Evolutionary conservation across 106 monocot species (phyloP).

Genomic region (Dendrobium catenatum): DNA sequence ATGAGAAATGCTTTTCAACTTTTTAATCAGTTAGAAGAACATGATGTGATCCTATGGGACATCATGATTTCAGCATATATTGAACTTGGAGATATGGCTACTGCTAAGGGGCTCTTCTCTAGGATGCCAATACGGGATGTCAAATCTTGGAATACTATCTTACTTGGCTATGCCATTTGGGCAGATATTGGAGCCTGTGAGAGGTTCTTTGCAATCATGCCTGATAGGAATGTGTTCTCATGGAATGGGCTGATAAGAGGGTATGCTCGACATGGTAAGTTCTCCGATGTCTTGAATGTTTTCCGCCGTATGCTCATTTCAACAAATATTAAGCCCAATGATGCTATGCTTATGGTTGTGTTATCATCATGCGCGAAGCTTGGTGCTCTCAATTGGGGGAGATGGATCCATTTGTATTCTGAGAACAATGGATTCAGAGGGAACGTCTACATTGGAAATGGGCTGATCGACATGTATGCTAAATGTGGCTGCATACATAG

Average conservation of each 20-base stretch:
- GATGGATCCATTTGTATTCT: conserved; percentile 41
- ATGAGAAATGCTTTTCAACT: conserved; percentile 18
- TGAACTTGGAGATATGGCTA: conserved; percentile 24
- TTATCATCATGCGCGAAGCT: conserved; percentile 44
- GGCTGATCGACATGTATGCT: conserved; percentile 58
- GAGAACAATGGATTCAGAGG: conserved; percentile 20
- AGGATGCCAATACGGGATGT: conserved; percentile 40
- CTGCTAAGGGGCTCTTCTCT: conserved; percentile 35
- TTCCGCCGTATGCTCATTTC: conserved; percentile 30
- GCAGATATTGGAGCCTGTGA: conserved; percentile 29
- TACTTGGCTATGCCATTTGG: conserved; percentile 33
- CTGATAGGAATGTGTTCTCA: conserved; percentile 52
- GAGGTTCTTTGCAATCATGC: conserved; percentile 45
- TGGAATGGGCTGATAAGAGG: conserved; percentile 59
- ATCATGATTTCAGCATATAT: conserved; percentile 43
- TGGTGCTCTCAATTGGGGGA: conserved; percentile 37
- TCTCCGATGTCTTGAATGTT: conserved; percentile 19
- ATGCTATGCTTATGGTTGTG: conserved; percentile 35
- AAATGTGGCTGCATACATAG: conserved; percentile 57
- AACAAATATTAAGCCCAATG: conserved; percentile 35
- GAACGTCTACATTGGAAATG: conserved; percentile 30
- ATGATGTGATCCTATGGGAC: conserved; percentile 50
- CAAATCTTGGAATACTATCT: conserved; percentile 56
- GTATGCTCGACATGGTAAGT: conserved; percentile 18
- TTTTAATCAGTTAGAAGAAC: conserved; percentile 26